Conservation (phyloP, 257 asterid genomes). For the Capsicum chinense region DNA sequence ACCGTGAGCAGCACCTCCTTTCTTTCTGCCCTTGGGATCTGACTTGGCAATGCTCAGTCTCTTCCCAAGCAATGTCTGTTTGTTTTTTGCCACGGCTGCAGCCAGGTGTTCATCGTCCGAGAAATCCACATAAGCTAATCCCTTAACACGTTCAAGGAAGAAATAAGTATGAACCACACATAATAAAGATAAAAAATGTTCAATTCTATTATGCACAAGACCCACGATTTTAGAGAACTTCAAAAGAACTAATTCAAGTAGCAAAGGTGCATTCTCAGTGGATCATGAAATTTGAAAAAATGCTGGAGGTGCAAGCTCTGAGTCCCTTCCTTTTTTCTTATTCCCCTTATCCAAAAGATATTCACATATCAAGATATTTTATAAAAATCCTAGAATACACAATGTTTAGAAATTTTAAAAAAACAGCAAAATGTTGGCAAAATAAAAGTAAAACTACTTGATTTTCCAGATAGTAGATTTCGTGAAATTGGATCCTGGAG, state of each 20-base stretch:
- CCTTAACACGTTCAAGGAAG: slow-evolving; percentile 50
- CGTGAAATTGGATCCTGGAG: background rate
- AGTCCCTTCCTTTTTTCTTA: background rate
- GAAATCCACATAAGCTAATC: slow-evolving; percentile 94
- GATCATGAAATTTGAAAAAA: background rate
- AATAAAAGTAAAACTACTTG: background rate
- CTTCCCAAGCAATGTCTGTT: slow-evolving; percentile 63
- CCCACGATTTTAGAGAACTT: background rate
- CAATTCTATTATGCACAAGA: background rate
- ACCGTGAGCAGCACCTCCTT: slow-evolving; percentile 45
- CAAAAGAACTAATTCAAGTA: background rate
- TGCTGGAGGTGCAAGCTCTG: slow-evolving; percentile 25
- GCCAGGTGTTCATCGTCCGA: slow-evolving; percentile 78
- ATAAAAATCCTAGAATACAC: background rate
- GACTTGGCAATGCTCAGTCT: slow-evolving; percentile 73
- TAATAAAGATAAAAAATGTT: background rate
- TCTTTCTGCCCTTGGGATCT: slow-evolving; percentile 71
- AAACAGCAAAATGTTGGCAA: background rate
- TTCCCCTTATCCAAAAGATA: background rate
- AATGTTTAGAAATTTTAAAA: background rate
- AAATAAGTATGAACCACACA: slow-evolving; percentile 6
- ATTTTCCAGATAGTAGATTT: background rate
- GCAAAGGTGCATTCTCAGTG: background rate
- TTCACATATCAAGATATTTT: no score
- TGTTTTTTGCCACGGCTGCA: slow-evolving; percentile 78